Percentiles rank a stretch among this genome's conserved stretches.
Conservation (phyloP, 345 rosid genomes). For the Lumnitzera racemosa region DNA sequence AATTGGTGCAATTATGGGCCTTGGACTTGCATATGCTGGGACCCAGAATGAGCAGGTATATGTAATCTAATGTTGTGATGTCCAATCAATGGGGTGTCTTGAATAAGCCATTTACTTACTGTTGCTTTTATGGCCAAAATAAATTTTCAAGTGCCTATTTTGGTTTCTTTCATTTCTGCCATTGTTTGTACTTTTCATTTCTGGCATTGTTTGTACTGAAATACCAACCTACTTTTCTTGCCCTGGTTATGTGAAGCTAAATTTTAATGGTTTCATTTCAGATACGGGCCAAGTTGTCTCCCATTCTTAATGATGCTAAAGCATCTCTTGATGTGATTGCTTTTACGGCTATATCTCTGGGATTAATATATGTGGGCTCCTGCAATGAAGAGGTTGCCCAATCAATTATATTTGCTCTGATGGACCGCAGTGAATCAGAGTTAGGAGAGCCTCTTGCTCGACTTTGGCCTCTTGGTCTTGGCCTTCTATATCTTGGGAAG, state of each 20-base stretch:
- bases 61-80: not conserved
- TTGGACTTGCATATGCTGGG: slow-evolving; percentile 93
- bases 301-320: slow-evolving; percentile 63
- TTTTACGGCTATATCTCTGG: slow-evolving; percentile 83
- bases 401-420: slow-evolving; percentile 74
- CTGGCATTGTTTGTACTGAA: too few species aligned
- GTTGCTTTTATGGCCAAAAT: too few species aligned
- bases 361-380: slow-evolving; percentile 85
- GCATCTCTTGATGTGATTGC: slow-evolving; percentile 80
- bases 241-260: too few species aligned
- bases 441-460: slow-evolving; percentile 74
- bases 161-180: too few species aligned
- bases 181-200: too few species aligned
- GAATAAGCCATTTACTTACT: too few species aligned
- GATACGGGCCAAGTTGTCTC: slow-evolving; percentile 56
- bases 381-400: slow-evolving; percentile 96
- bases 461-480: slow-evolving; percentile 88
- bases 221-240: too few species aligned
- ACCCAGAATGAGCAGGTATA: slow-evolving; percentile 42
- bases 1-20: slow-evolving; percentile 95
- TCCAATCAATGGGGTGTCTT: too few species aligned
- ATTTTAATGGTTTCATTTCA: slow-evolving; percentile 16
- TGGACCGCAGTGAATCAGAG: slow-evolving; percentile 82
- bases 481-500: slow-evolving; percentile 94
- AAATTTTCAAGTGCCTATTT: too few species aligned